These are phyloP conservation scores for Globisporangium ultimum DNA, from an alignment of 352 stramenopile genomes.

Conservation along the genomic window DNA sequence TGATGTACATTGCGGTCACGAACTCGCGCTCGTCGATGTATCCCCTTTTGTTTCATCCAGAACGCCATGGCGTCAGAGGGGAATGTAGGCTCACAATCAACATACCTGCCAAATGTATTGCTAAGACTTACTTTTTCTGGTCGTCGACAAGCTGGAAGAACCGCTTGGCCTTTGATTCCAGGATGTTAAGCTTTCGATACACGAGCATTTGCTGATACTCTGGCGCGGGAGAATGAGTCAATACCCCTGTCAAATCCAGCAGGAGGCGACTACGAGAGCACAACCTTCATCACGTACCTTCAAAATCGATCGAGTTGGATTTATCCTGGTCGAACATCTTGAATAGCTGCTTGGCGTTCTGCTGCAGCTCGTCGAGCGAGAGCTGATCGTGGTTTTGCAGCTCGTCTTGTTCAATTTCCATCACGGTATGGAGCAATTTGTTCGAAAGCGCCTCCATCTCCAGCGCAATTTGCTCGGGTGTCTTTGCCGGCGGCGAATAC, in stretches of 20 bases:
- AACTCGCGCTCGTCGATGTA: slow-evolving; percentile 77
- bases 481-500: slow-evolving; percentile 51
- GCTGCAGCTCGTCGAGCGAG: slow-evolving; percentile 44
- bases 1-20: slow-evolving; percentile 70
- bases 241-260: neutral
- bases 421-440: slow-evolving; percentile 42
- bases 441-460: slow-evolving; percentile 47
- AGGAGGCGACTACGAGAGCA: no score
- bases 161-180: slow-evolving; percentile 64
- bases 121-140: slow-evolving; percentile 55
- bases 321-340: slow-evolving; percentile 70
- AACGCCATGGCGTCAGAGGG: neutral
- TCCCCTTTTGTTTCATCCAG: slow-evolving; percentile 18
- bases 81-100: neutral
- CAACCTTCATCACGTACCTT: slow-evolving; percentile 23
- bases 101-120: neutral
- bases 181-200: slow-evolving; percentile 59
- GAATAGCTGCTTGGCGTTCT: slow-evolving; percentile 59
- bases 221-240: slow-evolving; percentile 9
- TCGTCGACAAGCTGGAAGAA: slow-evolving; percentile 74
- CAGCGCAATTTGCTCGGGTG: slow-evolving; percentile 34
- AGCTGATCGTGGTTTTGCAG: slow-evolving; percentile 27
- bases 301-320: slow-evolving; percentile 76
- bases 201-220: slow-evolving; percentile 80
- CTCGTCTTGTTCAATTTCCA: slow-evolving; percentile 42